Evolutionary conservation across 768 basidiomycete species (phyloP), one percentile per base, ranked within the genome.

Genomic region (Agrocybe pediades): DNA sequence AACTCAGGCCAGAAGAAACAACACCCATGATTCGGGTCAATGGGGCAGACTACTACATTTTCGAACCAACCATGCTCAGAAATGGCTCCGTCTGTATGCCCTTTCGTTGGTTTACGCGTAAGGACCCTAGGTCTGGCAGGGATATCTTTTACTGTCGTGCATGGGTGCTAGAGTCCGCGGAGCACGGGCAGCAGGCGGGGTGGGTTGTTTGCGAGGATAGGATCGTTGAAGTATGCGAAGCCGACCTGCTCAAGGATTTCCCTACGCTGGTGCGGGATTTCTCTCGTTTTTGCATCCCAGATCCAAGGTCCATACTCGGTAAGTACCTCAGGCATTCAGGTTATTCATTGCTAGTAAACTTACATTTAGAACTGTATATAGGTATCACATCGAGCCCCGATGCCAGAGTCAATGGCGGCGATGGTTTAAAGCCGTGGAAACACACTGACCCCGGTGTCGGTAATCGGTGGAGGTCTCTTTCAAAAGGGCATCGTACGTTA

Each of bases 401-500:
- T 17, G 1, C n/a, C n/a, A n/a, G n/a, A n/a, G 44, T 16, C 21
- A 4, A 6, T 3, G 24, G 25, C 26, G n/a, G 45, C 13, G 7
- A 26, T 3, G 21, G 2, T 3, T 9, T n/a, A 30, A 6, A 40
- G 9, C 36, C 9, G 4, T 59, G 52, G 52, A 50, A 9, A 2
- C 27, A 49, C 24, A 54, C 51, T 20, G 42, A 54, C 25, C 47
- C 53, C 9, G 24, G 17, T 7, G 9, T 51, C 7, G 58, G 40
- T 5, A 74, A 74, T 53, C 58, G 29, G 0, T 73, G 70, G 68
- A 59, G 65, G 2, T 27, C 6, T 2, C 46, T 51, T 6, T 68
- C 73, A 0, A 54, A 71, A 1, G 73, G 73, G 0, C 27, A 56
- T 17, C 65, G 64, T 23, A 71, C 76, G 6, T 27, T 65, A 11